Conservation (phyloP, 2,329 filamentous ascomycete genomes). For the Xylariaceae sp. region DNA sequence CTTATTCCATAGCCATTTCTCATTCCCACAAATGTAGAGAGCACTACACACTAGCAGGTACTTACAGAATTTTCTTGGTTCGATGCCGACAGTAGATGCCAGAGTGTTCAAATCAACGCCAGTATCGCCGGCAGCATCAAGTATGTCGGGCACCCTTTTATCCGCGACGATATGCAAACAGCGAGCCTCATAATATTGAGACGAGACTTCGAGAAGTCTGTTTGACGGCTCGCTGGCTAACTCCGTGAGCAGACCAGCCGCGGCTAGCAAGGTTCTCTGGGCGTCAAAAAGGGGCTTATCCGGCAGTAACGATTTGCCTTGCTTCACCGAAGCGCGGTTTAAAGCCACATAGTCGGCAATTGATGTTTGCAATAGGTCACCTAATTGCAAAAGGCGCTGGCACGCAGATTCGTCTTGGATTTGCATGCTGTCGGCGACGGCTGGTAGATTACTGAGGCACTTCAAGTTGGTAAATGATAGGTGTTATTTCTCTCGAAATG, state of each 20-base stretch:
- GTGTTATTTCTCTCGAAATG: too few species aligned
- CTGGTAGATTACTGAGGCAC: too few species aligned
- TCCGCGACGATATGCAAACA: slow-evolving; percentile 33
- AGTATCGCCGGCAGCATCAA: slow-evolving; percentile 22
- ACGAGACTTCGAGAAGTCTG: slow-evolving; percentile 31
- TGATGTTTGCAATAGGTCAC: slow-evolving; percentile 17
- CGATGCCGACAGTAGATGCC: slow-evolving; percentile 25
- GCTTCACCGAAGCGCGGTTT: background rate
- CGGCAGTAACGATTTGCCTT: slow-evolving; percentile 6
- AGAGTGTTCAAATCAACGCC: slow-evolving; percentile 27
- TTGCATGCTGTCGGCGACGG: too few species aligned
- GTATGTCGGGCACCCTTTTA: slow-evolving; percentile 32
- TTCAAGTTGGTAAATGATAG: too few species aligned
- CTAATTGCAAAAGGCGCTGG: too few species aligned
- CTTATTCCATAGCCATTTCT: background rate
- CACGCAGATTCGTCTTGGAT: too few species aligned
- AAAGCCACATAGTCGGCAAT: slow-evolving; percentile 11
- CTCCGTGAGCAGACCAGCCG: slow-evolving; percentile 33
- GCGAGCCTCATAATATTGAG: slow-evolving; percentile 33
- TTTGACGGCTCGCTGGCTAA: slow-evolving; percentile 30
- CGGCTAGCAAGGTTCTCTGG: slow-evolving; percentile 29
- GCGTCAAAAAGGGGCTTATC: slow-evolving; percentile 29
- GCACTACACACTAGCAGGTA: background rate
- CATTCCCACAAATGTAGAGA: too few species aligned
- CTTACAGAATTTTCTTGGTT: slow-evolving; percentile 30